Percentiles rank a stretch among this genome's conserved stretches.
phyloP scores from a whole-genome alignment of 306 rosid species.

The Dalbergia cultrata region DNA sequence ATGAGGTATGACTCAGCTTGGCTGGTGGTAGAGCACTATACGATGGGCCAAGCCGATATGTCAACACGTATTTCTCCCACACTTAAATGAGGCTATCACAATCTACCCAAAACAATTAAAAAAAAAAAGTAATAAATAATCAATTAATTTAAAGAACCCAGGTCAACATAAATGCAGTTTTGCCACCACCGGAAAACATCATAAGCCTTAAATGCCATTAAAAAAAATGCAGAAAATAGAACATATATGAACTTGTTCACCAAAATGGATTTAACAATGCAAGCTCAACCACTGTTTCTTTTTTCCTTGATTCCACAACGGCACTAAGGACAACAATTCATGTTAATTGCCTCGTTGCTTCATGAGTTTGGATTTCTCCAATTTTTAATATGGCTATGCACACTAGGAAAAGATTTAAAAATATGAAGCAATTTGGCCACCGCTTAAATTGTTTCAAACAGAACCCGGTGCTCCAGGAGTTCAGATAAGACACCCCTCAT shows the following conservation, averaged over 20 bases:
- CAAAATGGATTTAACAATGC: slow-evolving; percentile 40
- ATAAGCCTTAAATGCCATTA: slow-evolving; percentile 24
- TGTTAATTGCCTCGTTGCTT: slow-evolving; percentile 45
- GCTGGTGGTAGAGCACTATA: too few relatives aligned
- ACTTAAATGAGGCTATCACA: too few relatives aligned
- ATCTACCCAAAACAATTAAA: too few relatives aligned
- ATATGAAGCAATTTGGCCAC: slow-evolving; percentile 11
- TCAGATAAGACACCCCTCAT: slow-evolving; percentile 81
- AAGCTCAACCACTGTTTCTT: slow-evolving; percentile 18
- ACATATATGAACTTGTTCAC: slow-evolving; percentile 21
- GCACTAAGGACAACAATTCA: slow-evolving; percentile 16
- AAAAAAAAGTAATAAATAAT: too few relatives aligned
- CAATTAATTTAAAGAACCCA: too few relatives aligned
- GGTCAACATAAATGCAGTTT: too few relatives aligned
- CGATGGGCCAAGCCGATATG: too few relatives aligned
- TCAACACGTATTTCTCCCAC: too few relatives aligned
- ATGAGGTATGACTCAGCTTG: too few relatives aligned
- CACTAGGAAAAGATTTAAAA: slow-evolving; percentile 37
- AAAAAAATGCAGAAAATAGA: slow-evolving; percentile 29
- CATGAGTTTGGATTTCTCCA: slow-evolving; percentile 44
- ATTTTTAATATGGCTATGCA: slow-evolving; percentile 44
- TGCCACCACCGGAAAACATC: too few relatives aligned
- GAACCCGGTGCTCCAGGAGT: slow-evolving; percentile 76
- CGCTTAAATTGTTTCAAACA: slow-evolving; percentile 66
- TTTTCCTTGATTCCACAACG: slow-evolving; percentile 4